Evolutionary conservation across 2,329 filamentous ascomycete species (phyloP).

Genomic region (Sarocladium kiliense): DNA sequence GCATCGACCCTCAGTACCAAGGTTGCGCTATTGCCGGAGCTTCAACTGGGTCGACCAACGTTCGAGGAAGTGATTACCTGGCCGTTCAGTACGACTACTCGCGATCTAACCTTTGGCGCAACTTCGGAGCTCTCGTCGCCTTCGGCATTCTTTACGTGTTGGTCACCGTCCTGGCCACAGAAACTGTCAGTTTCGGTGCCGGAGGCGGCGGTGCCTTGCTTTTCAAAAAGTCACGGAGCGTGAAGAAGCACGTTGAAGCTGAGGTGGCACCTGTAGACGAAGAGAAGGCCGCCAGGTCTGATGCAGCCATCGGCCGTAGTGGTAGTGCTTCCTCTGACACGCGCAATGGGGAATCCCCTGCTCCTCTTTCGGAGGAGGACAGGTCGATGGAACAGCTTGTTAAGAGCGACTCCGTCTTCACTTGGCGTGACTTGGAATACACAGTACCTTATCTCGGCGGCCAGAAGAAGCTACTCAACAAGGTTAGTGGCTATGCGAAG

Average conservation of each 20-base stretch:
- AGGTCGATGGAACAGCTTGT: slow-evolving; percentile 19
- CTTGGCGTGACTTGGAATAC: slow-evolving; percentile 67
- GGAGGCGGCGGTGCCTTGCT: slow-evolving; percentile 62
- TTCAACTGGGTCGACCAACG: slow-evolving; percentile 34
- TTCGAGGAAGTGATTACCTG: slow-evolving; percentile 52
- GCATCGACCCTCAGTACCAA: slow-evolving; percentile 36
- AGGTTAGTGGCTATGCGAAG: slow-evolving; percentile 72
- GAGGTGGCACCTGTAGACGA: slow-evolving; percentile 21
- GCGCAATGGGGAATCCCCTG: slow-evolving; percentile 10
- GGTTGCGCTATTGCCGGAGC: slow-evolving; percentile 53
- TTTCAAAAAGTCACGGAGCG: slow-evolving; percentile 63
- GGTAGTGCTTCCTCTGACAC: neutral
- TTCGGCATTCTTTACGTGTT: slow-evolving; percentile 69
- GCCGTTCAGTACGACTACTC: slow-evolving; percentile 47
- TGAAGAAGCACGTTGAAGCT: slow-evolving; percentile 40
- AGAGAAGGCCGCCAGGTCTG: slow-evolving; percentile 29
- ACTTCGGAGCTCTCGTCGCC: slow-evolving; percentile 69
- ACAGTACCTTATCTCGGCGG: slow-evolving; percentile 50
- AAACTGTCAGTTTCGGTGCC: slow-evolving; percentile 57
- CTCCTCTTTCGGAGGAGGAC: neutral
- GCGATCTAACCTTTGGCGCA: slow-evolving; percentile 58
- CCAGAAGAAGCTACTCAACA: slow-evolving; percentile 26
- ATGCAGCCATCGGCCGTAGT: neutral
- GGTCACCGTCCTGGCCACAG: slow-evolving; percentile 62
- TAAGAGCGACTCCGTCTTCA: slow-evolving; percentile 47